phyloP scores from a whole-genome alignment of 768 basidiomycete species.

The Termitomyces sp. region DNA sequence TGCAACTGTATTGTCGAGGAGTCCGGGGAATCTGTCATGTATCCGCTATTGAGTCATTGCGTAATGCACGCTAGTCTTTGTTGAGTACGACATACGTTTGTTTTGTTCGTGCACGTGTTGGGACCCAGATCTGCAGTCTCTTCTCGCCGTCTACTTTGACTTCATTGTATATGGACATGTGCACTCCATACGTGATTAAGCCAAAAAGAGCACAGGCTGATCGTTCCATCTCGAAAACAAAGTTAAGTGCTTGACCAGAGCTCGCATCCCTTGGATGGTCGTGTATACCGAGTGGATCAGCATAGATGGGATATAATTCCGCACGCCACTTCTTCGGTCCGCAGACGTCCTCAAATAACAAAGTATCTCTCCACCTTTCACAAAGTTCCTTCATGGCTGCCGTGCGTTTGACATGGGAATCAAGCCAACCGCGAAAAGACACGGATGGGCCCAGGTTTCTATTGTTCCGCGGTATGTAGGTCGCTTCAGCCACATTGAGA shows the following conservation, averaged over 20 bases:
- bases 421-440: constrained; percentile 46
- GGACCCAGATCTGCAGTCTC: constrained; percentile 74
- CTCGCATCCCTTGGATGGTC: constrained; percentile 37
- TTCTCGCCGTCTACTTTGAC: constrained; percentile 26
- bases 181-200: constrained; percentile 86
- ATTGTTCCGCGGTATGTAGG: constrained; percentile 13
- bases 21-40: constrained; percentile 44
- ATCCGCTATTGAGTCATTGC: neutral
- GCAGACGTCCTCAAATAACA: constrained; percentile 58
- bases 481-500: constrained; percentile 27
- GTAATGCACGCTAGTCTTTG: neutral
- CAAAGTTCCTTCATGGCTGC: constrained; percentile 60
- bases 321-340: constrained; percentile 78
- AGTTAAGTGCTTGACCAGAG: constrained; percentile 42
- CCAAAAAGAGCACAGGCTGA: constrained; percentile 88
- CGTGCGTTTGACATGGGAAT: constrained; percentile 57
- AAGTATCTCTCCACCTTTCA: constrained; percentile 69
- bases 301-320: constrained; percentile 79
- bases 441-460: constrained; percentile 30
- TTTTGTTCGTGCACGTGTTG: constrained; percentile 80
- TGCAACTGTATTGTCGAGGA: constrained; percentile 86
- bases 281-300: constrained; percentile 58
- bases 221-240: constrained; percentile 86
- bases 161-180: constrained; percentile 73
- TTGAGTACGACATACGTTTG: constrained; percentile 60